phyloP scores from a whole-genome alignment of 2,329 filamentous ascomycete genomes.

The Aspergillus fumigatiaffinis region DNA sequence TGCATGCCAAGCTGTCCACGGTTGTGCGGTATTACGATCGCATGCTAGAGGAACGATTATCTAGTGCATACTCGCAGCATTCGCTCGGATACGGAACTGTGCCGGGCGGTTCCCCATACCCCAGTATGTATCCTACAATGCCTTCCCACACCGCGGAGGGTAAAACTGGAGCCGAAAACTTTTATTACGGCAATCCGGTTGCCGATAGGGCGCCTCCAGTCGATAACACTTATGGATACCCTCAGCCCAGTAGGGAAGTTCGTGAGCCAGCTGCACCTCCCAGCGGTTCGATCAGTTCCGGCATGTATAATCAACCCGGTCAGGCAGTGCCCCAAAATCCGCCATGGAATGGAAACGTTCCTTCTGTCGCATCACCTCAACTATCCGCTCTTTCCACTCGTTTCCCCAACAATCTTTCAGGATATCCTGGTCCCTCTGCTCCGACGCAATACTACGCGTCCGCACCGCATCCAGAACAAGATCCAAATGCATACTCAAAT shows the following conservation, averaged over 20 bases:
- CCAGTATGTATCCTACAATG: conserved; percentile 68
- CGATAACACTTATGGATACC: conserved; percentile 49
- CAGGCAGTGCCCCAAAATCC: conserved; percentile 14
- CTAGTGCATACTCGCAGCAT: conserved; percentile 86
- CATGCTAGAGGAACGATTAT: conserved; percentile 94
- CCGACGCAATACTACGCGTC: conserved; percentile 18
- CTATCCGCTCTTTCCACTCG: conserved; percentile 11
- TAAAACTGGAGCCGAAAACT: conserved; percentile 66
- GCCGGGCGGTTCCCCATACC: conserved; percentile 48
- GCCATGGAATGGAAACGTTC: conserved; percentile 20
- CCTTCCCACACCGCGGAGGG: conserved; percentile 49
- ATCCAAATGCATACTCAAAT: conserved; percentile 14
- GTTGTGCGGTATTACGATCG: conserved; percentile 97
- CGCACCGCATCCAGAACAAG: conserved; percentile 12
- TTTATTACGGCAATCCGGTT: conserved; percentile 67
- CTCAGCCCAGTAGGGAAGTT: conserved; percentile 26
- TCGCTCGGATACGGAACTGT: conserved; percentile 57
- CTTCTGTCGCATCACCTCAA: conserved; percentile 19
- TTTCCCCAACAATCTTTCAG: conserved; percentile 14
- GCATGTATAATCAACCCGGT: conserved; percentile 15
- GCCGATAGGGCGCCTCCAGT: conserved; percentile 46
- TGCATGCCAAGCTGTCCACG: conserved; percentile 92
- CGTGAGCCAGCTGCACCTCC: conserved; percentile 9
- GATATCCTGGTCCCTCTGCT: conserved; percentile 11
- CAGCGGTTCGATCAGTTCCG: conserved; percentile 16